Conservation (phyloP, 1,284 basidiomycete species). For the Wallemia hederae region DNA sequence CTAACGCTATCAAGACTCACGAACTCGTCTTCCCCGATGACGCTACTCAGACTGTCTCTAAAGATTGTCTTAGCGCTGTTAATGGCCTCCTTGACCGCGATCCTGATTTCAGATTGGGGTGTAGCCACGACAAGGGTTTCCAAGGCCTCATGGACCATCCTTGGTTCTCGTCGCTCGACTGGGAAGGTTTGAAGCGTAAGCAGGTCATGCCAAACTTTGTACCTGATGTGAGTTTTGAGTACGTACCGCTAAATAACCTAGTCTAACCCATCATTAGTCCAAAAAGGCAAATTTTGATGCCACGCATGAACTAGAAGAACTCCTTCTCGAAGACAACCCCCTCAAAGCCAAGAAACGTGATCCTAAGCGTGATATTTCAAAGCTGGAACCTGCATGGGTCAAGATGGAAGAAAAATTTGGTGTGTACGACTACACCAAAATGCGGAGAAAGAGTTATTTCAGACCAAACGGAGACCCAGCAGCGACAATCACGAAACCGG, state of each 20-base stretch:
- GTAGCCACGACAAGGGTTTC: constrained; percentile 43
- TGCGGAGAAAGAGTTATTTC: constrained; percentile 5
- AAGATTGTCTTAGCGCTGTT: constrained; percentile 47
- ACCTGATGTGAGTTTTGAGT: constrained; percentile 29
- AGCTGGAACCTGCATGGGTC: constrained; percentile 61
- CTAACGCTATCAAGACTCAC: constrained; percentile 91
- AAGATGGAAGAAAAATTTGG: constrained; percentile 87
- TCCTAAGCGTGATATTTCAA: constrained; percentile 55
- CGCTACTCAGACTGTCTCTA: constrained; percentile 71
- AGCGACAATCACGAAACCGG: neutral
- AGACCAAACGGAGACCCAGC: constrained; percentile 1
- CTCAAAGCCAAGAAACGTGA: constrained; percentile 80
- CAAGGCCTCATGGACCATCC: constrained; percentile 45
- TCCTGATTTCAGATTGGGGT: constrained; percentile 36
- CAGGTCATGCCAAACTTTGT: constrained; percentile 56
- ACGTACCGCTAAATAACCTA: neutral
- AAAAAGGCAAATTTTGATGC: constrained; percentile 98
- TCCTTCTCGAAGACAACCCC: constrained; percentile 85
- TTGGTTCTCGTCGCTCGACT: constrained; percentile 67
- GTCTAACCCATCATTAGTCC: constrained; percentile 23
- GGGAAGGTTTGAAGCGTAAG: constrained; percentile 57
- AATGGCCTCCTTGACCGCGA: constrained; percentile 64
- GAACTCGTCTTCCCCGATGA: constrained; percentile 77
- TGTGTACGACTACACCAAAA: constrained; percentile 6
- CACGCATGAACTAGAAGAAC: constrained; percentile 90